These are phyloP conservation scores for Zea luxurians DNA, from an alignment of 176 grass and related monocot genomes.

Conservation along the genomic window DNA sequence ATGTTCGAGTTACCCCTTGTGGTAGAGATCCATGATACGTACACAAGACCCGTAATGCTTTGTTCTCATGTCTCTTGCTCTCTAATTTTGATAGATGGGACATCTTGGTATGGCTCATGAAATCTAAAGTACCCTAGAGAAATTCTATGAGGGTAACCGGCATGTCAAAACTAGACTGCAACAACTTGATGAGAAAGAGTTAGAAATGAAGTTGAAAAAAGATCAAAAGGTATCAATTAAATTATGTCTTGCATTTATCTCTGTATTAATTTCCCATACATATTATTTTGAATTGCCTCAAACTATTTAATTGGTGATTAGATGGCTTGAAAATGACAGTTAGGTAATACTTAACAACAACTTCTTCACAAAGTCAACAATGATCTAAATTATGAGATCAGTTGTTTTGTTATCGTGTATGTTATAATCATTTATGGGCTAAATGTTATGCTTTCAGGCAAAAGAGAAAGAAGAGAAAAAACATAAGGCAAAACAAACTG, in stretches of 20 bases:
- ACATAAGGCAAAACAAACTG: constrained; percentile 68
- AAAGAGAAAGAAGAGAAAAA: constrained; percentile 79
- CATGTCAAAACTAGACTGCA: neutral
- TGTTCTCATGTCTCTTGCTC: too few relatives aligned
- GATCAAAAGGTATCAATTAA: constrained; percentile 57
- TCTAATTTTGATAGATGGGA: too few relatives aligned
- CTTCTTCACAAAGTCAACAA: neutral
- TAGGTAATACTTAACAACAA: neutral
- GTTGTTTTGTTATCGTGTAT: neutral
- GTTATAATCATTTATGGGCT: constrained; percentile 3
- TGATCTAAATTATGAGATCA: neutral
- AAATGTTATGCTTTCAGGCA: constrained; percentile 41
- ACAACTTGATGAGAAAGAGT: constrained; percentile 64
- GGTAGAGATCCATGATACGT: too few relatives aligned
- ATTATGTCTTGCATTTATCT: neutral
- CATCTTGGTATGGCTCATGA: too few relatives aligned
- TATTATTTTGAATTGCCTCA: neutral
- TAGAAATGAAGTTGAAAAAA: constrained; percentile 71
- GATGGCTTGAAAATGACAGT: neutral
- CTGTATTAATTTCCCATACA: neutral
- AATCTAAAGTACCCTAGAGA: too few relatives aligned
- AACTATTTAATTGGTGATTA: neutral
- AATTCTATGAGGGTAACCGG: too few relatives aligned
- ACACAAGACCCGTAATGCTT: too few relatives aligned
- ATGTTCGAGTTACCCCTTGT: too few relatives aligned